Evolutionary conservation across 768 basidiomycete genomes (phyloP), one percentile per base, ranked within the genome.

Genomic region (Mrakia hoshinonis): DNA sequence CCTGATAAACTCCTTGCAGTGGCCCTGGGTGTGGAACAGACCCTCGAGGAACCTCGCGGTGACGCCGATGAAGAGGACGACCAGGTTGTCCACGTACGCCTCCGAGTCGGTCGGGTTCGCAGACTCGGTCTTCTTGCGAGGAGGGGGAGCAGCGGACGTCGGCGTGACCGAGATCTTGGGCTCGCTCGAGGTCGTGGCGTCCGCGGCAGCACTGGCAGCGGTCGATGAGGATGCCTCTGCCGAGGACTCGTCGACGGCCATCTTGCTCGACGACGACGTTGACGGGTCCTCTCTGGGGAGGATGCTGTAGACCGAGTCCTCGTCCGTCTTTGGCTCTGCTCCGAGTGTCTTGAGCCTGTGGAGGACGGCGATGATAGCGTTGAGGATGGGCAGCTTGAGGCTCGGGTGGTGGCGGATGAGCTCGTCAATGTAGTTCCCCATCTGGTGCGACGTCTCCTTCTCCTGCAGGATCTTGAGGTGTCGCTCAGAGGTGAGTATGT

Each of bases 321-420:
- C 70, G 60, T 72, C 70, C 18, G 63, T 48, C 5, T n/a, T 26
- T 12, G 60, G 64, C 43, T 48, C 52, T 13, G 64, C 51, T 39
- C 70, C 70, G 7, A 72, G 63, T 9, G 29, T 85, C 78, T 92
- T 88, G 43, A 96, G 87, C 78, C 84, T 85, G 72, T 83, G 81
- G 74, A 97, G 81, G 9, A 89, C 86, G 1, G 84, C 81, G 71
- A 87, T 87, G 73, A 94, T 80, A 1, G 90, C 85, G 18, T 89
- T 86, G 74, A 95, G 90, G 20, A 97, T 87, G 29, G 87, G 80
- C 1, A 84, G 79, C 78, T 92, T 95, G 60, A 99, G 82, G 1
- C 85, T 83, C 3, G 96, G 96, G 79, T 99, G 96, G 77, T 99
- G 96, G 6, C 96, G 87, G 72, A 95, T 88, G 70, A 99, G 87